A percentile compares a stretch with the other conserved stretches of the same genome.
These are phyloP conservation scores for Emmonsiellopsis sp. DNA, from an alignment of 2,329 filamentous ascomycete genomes.

Conservation along the genomic window DNA sequence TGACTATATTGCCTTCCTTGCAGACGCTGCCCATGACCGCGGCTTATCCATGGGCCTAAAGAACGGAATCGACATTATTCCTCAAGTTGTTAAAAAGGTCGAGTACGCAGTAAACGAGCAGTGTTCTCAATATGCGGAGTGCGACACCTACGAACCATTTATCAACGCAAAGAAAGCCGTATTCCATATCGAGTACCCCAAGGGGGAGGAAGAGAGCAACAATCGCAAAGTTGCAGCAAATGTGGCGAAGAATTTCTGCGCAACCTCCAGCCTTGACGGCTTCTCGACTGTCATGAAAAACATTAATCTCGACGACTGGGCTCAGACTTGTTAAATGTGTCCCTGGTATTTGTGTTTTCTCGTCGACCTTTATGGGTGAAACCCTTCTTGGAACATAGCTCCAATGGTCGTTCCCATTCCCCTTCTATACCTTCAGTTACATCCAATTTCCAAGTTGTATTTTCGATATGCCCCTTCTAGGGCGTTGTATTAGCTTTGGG, in stretches of 20 bases:
- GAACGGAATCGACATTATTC: slow-evolving; percentile 55
- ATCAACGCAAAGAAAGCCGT: slow-evolving; percentile 55
- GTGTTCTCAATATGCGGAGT: slow-evolving; percentile 54
- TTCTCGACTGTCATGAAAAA: slow-evolving; percentile 60
- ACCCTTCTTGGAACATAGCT: too few relatives aligned
- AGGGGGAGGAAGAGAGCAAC: slow-evolving; percentile 34
- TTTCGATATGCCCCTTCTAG: too few relatives aligned
- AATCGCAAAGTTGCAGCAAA: slow-evolving; percentile 21
- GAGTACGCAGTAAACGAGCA: slow-evolving; percentile 64
- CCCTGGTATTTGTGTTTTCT: neutral
- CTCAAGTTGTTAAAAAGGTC: slow-evolving; percentile 40
- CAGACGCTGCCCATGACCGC: slow-evolving; percentile 41
- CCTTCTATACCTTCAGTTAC: too few relatives aligned
- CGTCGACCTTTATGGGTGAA: neutral
- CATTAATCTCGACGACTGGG: slow-evolving; percentile 55
- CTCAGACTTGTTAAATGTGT: slow-evolving; percentile 41
- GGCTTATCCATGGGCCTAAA: slow-evolving; percentile 59
- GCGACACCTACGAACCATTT: slow-evolving; percentile 48
- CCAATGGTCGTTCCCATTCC: too few relatives aligned
- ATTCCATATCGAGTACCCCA: slow-evolving; percentile 64
- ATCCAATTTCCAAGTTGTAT: too few relatives aligned
- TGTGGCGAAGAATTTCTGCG: slow-evolving; percentile 37
- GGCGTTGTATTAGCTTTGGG: too few relatives aligned
- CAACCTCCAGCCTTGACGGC: slow-evolving; percentile 33
- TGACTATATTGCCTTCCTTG: slow-evolving; percentile 52